Conservation (phyloP, 1,139 yeast genomes). For the Yamadazyma aaseri region DNA sequence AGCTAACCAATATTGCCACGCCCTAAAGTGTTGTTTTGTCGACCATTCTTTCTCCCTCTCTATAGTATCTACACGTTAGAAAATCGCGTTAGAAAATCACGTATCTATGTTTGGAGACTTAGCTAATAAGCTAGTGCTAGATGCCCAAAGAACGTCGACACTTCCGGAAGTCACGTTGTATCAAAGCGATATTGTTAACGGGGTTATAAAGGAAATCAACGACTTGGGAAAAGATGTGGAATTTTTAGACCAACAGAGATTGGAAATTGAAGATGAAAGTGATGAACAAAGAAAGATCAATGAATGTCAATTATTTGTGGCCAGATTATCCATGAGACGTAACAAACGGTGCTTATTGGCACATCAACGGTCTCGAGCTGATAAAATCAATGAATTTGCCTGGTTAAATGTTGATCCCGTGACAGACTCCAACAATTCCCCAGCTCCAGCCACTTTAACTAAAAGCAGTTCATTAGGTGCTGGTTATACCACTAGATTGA, state of each 20-base stretch:
- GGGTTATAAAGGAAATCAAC: conserved; percentile 56
- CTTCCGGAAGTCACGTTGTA: conserved; percentile 70
- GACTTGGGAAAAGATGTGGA: conserved; percentile 57
- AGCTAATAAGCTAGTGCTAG: conserved; percentile 77
- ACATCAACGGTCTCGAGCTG: conserved; percentile 71
- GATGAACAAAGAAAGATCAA: conserved; percentile 43
- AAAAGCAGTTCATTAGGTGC: conserved; percentile 14
- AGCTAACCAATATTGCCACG: no score
- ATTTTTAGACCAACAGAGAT: conserved; percentile 26
- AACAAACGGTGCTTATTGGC: conserved; percentile 89
- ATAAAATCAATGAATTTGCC: conserved; percentile 61
- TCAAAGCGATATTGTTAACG: conserved; percentile 73
- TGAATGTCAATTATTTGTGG: conserved; percentile 75
- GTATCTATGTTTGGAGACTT: conserved; percentile 79
- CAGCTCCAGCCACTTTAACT: conserved; percentile 6
- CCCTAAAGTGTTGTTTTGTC: no score
- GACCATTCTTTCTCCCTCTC: background rate
- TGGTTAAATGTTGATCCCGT: conserved; percentile 60
- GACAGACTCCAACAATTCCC: conserved; percentile 13
- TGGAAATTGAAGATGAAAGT: conserved; percentile 19
- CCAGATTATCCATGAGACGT: conserved; percentile 78
- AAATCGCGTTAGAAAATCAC: conserved; percentile 1
- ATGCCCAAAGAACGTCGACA: conserved; percentile 75
- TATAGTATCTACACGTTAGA: background rate
- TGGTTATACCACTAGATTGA: conserved; percentile 30